Base-by-base conservation (phyloP, 331 rosid species). In the Pyracantha coccinea region DNA sequence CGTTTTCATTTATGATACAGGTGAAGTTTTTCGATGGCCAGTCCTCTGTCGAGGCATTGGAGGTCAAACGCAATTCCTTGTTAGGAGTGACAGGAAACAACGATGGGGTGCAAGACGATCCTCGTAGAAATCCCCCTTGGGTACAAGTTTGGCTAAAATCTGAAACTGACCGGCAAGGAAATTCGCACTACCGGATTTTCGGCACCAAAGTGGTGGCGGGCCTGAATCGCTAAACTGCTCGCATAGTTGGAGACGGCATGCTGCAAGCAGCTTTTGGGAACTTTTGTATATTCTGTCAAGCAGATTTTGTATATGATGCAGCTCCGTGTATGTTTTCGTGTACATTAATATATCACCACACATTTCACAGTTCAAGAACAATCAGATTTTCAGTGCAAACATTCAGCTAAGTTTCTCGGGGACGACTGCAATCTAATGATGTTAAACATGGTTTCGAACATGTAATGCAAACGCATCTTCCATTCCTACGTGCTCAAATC, bases 121-220 rank as follows among this genome's bases (percentile, higher is more conserved):
- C 68, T 79, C 32, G 65, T 27, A 87, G 94, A 77, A 83, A 88
- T 72, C 97, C 96, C 5, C 90, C 91, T 13, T 93, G 97, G 98
- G 79, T 85, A 28, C 73, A 32, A 19, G 32, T 88, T 33, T 88
- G 90, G 78, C 72, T 93, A 3, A 73, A 73, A 44, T 87, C 92
- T 1, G 61, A 83, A 78, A 16, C 13, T 27, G 86, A 85, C 24
- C 8, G 17, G 0, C 82, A 81, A 82, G 86, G 83, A 27, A 75
- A 47, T 69, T 64, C 88, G 50, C 32, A 64, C 2, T 89, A 62
- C 52, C 74, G 77, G 66, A 64, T 91, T 54, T 85, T 78, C 63
- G 91, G 76, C 85, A 93, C 92, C 29, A 79, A 24, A 54, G 2
- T 77, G 71, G 71, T 70, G 71, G 32, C 6, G 32, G 32, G 57